A percentile compares a stretch with the other conserved stretches of the same genome.
These are phyloP conservation scores for Pseudopithomyces chartarum DNA, from an alignment of 2,329 filamentous ascomycete species.

Conservation along the genomic window DNA sequence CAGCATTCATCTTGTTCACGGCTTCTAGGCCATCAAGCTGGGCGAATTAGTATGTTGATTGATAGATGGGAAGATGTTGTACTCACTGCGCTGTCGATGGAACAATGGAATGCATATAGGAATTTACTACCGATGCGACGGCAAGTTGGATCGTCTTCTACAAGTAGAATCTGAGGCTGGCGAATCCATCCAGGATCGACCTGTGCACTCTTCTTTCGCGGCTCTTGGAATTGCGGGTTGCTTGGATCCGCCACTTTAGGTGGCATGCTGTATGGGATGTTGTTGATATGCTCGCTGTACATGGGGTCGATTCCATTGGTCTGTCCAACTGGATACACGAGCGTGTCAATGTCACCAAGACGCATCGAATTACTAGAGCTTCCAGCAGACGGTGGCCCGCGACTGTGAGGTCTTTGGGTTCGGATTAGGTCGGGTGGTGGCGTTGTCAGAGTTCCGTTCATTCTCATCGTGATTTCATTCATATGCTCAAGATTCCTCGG, in stretches of 20 bases:
- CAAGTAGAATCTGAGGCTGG: slow-evolving; percentile 80
- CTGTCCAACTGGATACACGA: slow-evolving; percentile 90
- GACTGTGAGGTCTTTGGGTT: slow-evolving; percentile 53
- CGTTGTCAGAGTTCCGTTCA: slow-evolving; percentile 61
- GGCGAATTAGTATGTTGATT: slow-evolving; percentile 28
- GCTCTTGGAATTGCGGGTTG: slow-evolving; percentile 56
- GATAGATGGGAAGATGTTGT: not conserved
- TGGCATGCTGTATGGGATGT: slow-evolving; percentile 84
- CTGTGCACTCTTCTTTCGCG: slow-evolving; percentile 64
- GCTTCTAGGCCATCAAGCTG: slow-evolving; percentile 88
- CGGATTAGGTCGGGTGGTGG: slow-evolving; percentile 60
- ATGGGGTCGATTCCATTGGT: slow-evolving; percentile 94
- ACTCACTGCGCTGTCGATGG: slow-evolving; percentile 67
- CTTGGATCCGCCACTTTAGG: slow-evolving; percentile 63
- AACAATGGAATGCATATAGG: slow-evolving; percentile 66
- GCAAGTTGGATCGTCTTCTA: slow-evolving; percentile 78
- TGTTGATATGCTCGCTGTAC: slow-evolving; percentile 91
- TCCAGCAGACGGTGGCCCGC: slow-evolving; percentile 52
- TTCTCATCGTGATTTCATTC: slow-evolving; percentile 62
- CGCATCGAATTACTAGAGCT: slow-evolving; percentile 58
- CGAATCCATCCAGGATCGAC: slow-evolving; percentile 69
- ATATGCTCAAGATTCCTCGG: slow-evolving; percentile 68
- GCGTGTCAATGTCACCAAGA: slow-evolving; percentile 66
- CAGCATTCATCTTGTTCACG: slow-evolving; percentile 78
- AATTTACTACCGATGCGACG: slow-evolving; percentile 71